Conservation (phyloP, 2,329 filamentous ascomycete genomes). For the Aschersonia sp. region DNA sequence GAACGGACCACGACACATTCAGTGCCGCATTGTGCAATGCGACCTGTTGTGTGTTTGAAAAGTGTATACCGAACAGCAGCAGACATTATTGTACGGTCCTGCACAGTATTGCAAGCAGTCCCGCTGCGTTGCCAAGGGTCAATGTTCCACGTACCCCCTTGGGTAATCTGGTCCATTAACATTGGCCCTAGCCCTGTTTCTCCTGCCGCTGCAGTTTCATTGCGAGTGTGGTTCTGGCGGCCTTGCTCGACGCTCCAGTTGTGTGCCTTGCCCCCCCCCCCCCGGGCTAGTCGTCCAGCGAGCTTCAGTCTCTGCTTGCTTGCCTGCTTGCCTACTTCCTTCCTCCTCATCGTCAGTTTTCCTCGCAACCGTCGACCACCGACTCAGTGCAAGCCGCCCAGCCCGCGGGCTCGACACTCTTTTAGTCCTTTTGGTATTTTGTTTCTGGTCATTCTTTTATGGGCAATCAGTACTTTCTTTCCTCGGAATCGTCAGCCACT, state of each 20-base stretch:
- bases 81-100: too few species aligned
- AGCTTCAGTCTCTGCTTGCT: neutral
- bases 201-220: neutral
- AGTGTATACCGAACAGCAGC: too few species aligned
- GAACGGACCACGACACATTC: too few species aligned
- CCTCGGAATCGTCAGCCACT: neutral
- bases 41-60: too few species aligned
- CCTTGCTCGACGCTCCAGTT: too few species aligned
- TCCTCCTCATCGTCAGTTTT: slow-evolving; percentile 17
- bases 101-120: neutral
- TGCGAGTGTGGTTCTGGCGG: neutral
- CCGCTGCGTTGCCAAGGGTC: neutral
- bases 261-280: too few species aligned
- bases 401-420: slow-evolving; percentile 44
- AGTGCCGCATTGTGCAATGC: too few species aligned
- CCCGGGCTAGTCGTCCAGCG: neutral
- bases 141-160: slow-evolving; percentile 2
- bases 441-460: slow-evolving; percentile 1
- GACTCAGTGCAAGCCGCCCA: slow-evolving; percentile 22
- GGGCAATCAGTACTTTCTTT: slow-evolving; percentile 25
- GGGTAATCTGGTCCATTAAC: neutral
- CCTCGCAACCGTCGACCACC: slow-evolving; percentile 20
- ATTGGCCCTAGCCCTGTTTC: neutral
- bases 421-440: slow-evolving; percentile 20
- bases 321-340: slow-evolving; percentile 11